phyloP scores from a whole-genome alignment of 2,329 filamentous ascomycete species.

The Fusarium temperatum region DNA sequence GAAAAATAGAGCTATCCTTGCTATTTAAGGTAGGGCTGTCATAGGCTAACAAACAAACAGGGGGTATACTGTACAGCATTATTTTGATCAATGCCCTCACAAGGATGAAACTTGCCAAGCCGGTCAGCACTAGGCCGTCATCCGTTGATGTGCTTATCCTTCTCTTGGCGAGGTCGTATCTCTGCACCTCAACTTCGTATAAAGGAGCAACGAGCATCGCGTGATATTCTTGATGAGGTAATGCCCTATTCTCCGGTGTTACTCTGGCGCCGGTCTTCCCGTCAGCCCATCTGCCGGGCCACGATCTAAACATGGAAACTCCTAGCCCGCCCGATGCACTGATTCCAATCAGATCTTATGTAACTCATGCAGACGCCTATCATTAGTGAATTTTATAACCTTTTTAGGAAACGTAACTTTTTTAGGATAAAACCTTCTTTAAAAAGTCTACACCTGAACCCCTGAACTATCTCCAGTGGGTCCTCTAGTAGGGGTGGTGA shows the following conservation, averaged over 20 bases:
- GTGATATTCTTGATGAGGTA: not conserved
- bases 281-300: slow-evolving; percentile 2
- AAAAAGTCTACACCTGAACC: not conserved
- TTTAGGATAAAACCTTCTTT: not conserved
- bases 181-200: not conserved
- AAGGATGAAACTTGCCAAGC: slow-evolving; percentile 25
- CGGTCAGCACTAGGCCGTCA: slow-evolving; percentile 18
- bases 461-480: no score
- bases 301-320: not conserved
- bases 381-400: not conserved
- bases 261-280: slow-evolving; percentile 4
- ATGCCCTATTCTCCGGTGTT: not conserved
- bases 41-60: no score
- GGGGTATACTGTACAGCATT: not conserved
- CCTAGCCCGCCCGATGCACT: not conserved
- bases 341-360: not conserved
- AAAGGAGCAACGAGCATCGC: not conserved
- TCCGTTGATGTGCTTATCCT: slow-evolving; percentile 1
- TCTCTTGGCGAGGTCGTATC: slow-evolving; percentile 13
- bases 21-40: no score
- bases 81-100: slow-evolving; percentile 3
- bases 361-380: not conserved
- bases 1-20: no score
- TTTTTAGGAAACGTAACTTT: not conserved
- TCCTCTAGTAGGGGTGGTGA: no score